A percentile compares a stretch with the other conserved stretches of the same genome.
Evolutionary conservation across 352 stramenopile species (phyloP).

Genomic region (Pythium biforme): DNA sequence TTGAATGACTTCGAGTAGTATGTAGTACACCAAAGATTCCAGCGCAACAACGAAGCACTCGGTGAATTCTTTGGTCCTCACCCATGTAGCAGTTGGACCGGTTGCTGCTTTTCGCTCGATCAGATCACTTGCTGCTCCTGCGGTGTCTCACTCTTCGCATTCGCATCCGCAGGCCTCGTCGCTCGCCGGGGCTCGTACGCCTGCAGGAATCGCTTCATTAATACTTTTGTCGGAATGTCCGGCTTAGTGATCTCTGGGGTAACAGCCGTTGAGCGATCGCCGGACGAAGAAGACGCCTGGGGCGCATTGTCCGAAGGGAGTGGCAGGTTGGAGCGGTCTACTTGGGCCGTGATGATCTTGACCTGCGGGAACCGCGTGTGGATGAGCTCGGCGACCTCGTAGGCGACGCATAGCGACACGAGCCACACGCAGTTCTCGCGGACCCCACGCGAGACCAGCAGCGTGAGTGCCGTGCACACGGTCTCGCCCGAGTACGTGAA

Average conservation of each 20-base stretch:
- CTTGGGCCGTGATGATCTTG: constrained; percentile 25
- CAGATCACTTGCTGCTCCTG: background rate
- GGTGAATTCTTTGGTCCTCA: too few relatives aligned
- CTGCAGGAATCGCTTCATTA: constrained; percentile 10
- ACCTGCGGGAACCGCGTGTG: constrained; percentile 28
- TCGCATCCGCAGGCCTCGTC: background rate
- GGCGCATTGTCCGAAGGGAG: background rate
- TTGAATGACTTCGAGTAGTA: too few relatives aligned
- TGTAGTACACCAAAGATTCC: too few relatives aligned
- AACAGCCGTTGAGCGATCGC: background rate
- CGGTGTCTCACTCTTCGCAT: background rate
- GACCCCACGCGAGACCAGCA: constrained; percentile 32
- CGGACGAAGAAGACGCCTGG: background rate
- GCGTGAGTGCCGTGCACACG: constrained; percentile 30
- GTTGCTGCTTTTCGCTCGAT: background rate
- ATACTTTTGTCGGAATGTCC: background rate
- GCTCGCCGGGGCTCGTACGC: background rate
- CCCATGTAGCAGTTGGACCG: background rate
- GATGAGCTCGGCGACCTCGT: constrained; percentile 24
- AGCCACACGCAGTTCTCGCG: constrained; percentile 41
- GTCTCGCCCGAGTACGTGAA: constrained; percentile 31
- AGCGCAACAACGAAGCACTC: too few relatives aligned
- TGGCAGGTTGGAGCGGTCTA: constrained; percentile 15
- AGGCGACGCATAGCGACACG: constrained; percentile 21
- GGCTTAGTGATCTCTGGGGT: background rate